Conservation (phyloP, 345 rosid species). For the Diplotaxis tenuifolia region DNA sequence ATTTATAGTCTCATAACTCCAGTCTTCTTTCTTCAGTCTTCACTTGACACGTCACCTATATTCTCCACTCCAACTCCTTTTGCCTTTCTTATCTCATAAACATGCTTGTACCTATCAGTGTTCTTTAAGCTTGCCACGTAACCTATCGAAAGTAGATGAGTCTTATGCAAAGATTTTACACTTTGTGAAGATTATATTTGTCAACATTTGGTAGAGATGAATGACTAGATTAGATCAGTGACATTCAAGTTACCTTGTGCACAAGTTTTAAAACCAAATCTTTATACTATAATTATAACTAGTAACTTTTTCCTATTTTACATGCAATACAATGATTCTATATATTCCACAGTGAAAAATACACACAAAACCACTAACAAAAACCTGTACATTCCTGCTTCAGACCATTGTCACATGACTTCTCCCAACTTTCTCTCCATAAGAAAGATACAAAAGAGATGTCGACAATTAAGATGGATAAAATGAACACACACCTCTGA, state of each 20-base stretch:
- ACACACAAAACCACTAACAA: conserved; percentile 16
- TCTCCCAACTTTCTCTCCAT: background rate
- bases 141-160: too few species aligned
- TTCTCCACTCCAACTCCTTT: too few species aligned
- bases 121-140: too few species aligned
- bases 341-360: conserved; percentile 27
- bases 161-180: too few species aligned
- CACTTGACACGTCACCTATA: too few species aligned
- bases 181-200: too few species aligned
- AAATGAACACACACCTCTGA: conserved; percentile 58
- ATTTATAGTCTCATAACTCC: too few species aligned
- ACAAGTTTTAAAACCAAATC: conserved; percentile 16
- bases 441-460: background rate
- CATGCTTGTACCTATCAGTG: too few species aligned
- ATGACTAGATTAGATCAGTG: background rate
- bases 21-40: too few species aligned
- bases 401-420: conserved; percentile 9
- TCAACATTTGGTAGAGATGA: too few species aligned
- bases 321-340: conserved; percentile 27
- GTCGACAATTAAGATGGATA: conserved; percentile 1
- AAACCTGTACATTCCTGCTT: conserved; percentile 33
- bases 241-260: conserved; percentile 1
- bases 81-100: too few species aligned
- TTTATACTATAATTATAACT: conserved; percentile 17
- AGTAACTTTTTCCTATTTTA: background rate